Conservation (phyloP, 495 filamentous ascomycete species). For the Penicilliopsis zonata region DNA sequence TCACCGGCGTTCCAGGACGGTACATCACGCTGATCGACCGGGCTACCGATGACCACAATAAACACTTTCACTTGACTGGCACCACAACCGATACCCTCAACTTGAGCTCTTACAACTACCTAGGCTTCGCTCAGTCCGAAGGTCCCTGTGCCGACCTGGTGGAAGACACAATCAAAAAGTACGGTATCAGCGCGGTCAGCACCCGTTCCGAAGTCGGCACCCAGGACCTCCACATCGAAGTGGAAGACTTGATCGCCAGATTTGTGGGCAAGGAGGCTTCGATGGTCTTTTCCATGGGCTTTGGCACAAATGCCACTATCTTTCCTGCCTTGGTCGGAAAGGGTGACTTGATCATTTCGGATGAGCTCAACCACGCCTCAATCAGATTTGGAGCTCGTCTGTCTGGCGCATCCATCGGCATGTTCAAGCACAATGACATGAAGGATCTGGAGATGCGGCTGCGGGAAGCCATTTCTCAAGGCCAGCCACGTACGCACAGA, state of each 20-base stretch:
- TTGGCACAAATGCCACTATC: slow-evolving; percentile 81
- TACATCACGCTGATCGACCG: slow-evolving; percentile 89
- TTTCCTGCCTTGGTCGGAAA: slow-evolving; percentile 88
- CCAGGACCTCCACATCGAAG: slow-evolving; percentile 74
- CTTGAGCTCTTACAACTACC: slow-evolving; percentile 98
- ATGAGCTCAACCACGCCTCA: slow-evolving; percentile 95
- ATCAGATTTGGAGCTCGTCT: slow-evolving; percentile 91
- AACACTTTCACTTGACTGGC: slow-evolving; percentile 74
- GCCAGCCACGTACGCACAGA: slow-evolving; percentile 89
- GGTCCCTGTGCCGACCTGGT: slow-evolving; percentile 92
- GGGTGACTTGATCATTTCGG: slow-evolving; percentile 85
- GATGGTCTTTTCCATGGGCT: slow-evolving; percentile 99
- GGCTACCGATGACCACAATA: slow-evolving; percentile 76
- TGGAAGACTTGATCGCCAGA: slow-evolving; percentile 75
- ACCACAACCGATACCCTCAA: slow-evolving; percentile 93
- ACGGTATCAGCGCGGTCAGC: slow-evolving; percentile 70
- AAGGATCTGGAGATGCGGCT: slow-evolving; percentile 69
- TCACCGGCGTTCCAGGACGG: slow-evolving; percentile 85
- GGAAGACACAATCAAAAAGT: slow-evolving; percentile 72
- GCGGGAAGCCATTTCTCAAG: slow-evolving; percentile 86
- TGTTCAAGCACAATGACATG: slow-evolving; percentile 98
- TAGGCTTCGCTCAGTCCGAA: slow-evolving; percentile 95
- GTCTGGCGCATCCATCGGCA: slow-evolving; percentile 85
- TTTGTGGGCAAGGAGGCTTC: slow-evolving; percentile 90
- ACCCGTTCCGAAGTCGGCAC: slow-evolving; percentile 77